Conservation (phyloP, 139 green algal species). For the Chlorella sp. region DNA sequence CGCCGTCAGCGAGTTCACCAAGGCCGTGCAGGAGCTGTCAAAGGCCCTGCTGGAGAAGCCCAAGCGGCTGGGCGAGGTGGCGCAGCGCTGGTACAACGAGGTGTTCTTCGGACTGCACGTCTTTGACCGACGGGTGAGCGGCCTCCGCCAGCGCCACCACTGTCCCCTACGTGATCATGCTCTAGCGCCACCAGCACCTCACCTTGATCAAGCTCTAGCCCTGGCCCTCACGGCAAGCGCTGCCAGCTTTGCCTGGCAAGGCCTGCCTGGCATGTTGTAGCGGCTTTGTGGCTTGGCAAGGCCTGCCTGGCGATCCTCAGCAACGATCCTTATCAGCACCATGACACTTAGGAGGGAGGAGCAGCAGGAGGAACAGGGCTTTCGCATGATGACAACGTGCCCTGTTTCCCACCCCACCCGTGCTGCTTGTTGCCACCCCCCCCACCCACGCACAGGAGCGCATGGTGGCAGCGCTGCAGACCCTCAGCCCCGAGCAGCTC, state of each 20-base stretch:
- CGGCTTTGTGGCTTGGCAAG: neutral
- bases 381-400: no score
- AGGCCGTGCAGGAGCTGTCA: slow-evolving; percentile 61
- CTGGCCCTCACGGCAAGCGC: no score
- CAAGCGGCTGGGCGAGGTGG: slow-evolving; percentile 56
- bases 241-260: neutral
- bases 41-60: slow-evolving; percentile 77
- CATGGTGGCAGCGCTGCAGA: neutral
- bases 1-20: slow-evolving; percentile 42
- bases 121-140: slow-evolving; percentile 22
- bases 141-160: no score
- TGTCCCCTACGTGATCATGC: no score
- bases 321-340: neutral
- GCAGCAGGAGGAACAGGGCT: neutral
- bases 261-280: neutral
- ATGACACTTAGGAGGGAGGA: neutral
- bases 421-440: neutral
- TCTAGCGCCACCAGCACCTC: no score
- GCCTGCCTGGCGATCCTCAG: neutral
- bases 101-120: slow-evolving; percentile 21
- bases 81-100: slow-evolving; percentile 33
- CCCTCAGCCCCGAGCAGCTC: neutral
- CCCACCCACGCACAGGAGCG: neutral
- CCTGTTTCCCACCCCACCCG: no score
- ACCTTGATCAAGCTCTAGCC: no score